Evolutionary conservation across 495 filamentous ascomycete species (phyloP), one percentile per base, ranked within the genome.

Genomic region (Podospora conica): DNA sequence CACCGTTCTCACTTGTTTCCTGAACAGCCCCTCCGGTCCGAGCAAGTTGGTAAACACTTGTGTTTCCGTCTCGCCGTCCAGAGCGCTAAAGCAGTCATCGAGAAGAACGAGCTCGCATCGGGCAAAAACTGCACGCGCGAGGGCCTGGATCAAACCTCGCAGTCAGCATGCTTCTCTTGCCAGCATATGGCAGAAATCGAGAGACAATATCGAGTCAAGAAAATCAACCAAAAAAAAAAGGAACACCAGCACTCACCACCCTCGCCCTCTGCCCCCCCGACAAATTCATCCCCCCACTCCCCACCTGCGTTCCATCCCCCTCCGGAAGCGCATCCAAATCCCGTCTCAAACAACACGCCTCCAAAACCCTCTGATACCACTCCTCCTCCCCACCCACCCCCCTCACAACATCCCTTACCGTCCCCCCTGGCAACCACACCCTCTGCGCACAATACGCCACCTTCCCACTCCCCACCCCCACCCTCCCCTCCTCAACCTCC

Each of bases 221-320:
- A 27, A 27, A 27, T 27, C 25, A 27, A 27, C 6, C 25, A 24
- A 27, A 29, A 31, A 9, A 12, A 15, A 5, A n/a, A 15, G 1
- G 15, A 1, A 28, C 1, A 18, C 3, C 12, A 18, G 25, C 11
- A 58, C 61, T 64, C 60, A 75, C 73, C 28, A 76, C 86, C 22
- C 87, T 76, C 67, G 89, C 86, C 54, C 83, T 82, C 69, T 90
- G 88, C 0, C 88, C 88, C 7, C 86, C 86, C 63, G 84, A 87
- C 18, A 90, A 75, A 22, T 80, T 81, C 58, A 87, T 76, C 0
- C 87, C 88, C 64, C 83, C 81, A 71, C 81, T 86, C 12, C 87
- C 88, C 61, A 89, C 83, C 23, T 80, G 58, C 4, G 86, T 88
- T 55, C 78, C 67, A 65, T 89, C 86, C 0, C 83, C 84, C 7